Conservation (phyloP, 306 rosid species). For the Begonia masoniana region DNA sequence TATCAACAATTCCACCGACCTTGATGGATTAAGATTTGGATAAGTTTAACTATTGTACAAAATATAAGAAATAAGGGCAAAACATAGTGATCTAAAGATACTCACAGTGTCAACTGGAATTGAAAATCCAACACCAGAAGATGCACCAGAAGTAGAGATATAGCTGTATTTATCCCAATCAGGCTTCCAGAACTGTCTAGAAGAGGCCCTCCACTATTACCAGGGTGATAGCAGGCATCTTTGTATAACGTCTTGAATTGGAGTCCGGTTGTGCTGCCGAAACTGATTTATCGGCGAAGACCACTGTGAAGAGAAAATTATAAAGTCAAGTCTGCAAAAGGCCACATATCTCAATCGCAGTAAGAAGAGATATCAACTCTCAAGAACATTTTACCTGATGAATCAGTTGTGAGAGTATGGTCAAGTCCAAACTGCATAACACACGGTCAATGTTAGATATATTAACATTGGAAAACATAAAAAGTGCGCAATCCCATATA, state of each 20-base stretch:
- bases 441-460: not conserved
- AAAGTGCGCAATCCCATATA: too few relatives aligned
- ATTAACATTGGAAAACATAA: too few relatives aligned
- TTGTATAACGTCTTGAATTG: slow-evolving; percentile 97
- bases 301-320: slow-evolving; percentile 38
- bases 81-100: not conserved
- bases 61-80: too few relatives aligned
- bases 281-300: slow-evolving; percentile 95
- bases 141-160: slow-evolving; percentile 96
- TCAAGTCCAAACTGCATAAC: slow-evolving; percentile 93
- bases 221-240: slow-evolving; percentile 99
- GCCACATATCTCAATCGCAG: not conserved
- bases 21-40: slow-evolving; percentile 16
- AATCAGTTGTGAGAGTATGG: slow-evolving; percentile 91
- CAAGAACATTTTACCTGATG: slow-evolving; percentile 48
- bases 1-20: slow-evolving; percentile 94
- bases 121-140: slow-evolving; percentile 97
- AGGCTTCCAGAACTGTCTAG: slow-evolving; percentile 93
- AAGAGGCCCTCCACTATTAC: slow-evolving; percentile 98
- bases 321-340: not conserved
- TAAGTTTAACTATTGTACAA: too few relatives aligned
- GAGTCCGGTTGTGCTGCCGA: slow-evolving; percentile 99
- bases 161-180: slow-evolving; percentile 93
- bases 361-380: slow-evolving; percentile 11
- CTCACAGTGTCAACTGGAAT: slow-evolving; percentile 98